Base-by-base conservation (phyloP, 176 grass and related monocot genomes). In the Lolium multiflorum region DNA sequence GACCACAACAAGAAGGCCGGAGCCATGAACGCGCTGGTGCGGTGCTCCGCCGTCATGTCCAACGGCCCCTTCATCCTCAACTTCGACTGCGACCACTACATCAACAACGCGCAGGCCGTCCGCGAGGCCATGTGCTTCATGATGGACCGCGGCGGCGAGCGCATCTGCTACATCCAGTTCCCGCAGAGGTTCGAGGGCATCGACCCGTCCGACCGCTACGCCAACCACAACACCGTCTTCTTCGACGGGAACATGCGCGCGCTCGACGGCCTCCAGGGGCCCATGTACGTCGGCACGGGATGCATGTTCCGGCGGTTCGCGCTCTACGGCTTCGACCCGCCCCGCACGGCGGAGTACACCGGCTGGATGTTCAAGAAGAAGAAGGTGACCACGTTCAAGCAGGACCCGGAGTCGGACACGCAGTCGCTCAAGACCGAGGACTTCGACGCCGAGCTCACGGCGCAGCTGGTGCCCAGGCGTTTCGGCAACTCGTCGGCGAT, bases 1-100 rank as follows among this genome's bases (percentile, higher is more conserved):
- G 96, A 98, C 87, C 96, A 98, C 90, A 98, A 98, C 86, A 98
- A 98, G 90, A 98, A 98, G 81, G 96, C 96, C 1, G 96, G 96
- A 14, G 93, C 96, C 59, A 98, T 98, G 96, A 98, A 98, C 73
- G 96, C 96, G 0, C 86, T 95, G 1, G 97, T 98, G n/a, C 94
- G 97, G 0, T 78, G 92, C 70, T 99, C 97, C 13, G 97, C 97
- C 20, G 64, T 99, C 4, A 92, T 99, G 86, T 94, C 92, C n/a
- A 99, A 99, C 51, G 92, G 87, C 1, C 89, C 97, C 44, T 99
- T 99, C 90, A 99, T 99, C 74, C 94, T 99, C n/a, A 99, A 99
- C 77, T 93, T 99, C 16, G 97, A 99, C 62, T 99, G 97, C 70
- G 97, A 99, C 82, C 97, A 99, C 72, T 99, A 99, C 87, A 94